Conservation (phyloP, 345 rosid genomes). For the Lumnitzera racemosa region DNA sequence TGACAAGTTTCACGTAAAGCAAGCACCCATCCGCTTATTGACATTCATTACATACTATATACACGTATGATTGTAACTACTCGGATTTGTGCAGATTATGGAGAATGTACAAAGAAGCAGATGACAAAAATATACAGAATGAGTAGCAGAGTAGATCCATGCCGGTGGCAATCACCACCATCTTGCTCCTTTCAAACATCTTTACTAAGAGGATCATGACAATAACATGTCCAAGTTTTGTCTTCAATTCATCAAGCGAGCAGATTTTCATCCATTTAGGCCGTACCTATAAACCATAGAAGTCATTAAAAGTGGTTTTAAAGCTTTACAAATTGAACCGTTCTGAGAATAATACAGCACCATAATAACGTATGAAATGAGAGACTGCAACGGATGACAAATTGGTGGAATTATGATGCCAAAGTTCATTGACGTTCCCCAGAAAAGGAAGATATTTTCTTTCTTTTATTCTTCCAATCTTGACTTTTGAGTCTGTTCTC, state of each 20-base stretch:
- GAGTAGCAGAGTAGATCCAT: slow-evolving; percentile 82
- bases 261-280: slow-evolving; percentile 97
- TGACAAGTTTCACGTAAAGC: too few species aligned
- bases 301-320: background rate
- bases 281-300: slow-evolving; percentile 38
- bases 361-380: background rate
- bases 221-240: slow-evolving; percentile 90
- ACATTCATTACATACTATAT: too few species aligned
- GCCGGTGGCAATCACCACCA: slow-evolving; percentile 79
- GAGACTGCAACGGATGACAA: too few species aligned
- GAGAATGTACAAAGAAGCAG: slow-evolving; percentile 87
- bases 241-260: slow-evolving; percentile 79
- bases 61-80: background rate
- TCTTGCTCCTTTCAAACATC: slow-evolving; percentile 97
- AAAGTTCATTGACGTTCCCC: too few species aligned
- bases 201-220: slow-evolving; percentile 96
- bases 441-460: too few species aligned
- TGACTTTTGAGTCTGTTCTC: too few species aligned
- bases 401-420: too few species aligned
- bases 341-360: background rate
- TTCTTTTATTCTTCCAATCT: too few species aligned
- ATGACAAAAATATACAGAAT: slow-evolving; percentile 72
- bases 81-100: slow-evolving; percentile 72
- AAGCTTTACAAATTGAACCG: background rate
- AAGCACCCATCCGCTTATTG: too few species aligned